phyloP scores from a whole-genome alignment of 805 yeast species.

The Saccharomyces mikatae region DNA sequence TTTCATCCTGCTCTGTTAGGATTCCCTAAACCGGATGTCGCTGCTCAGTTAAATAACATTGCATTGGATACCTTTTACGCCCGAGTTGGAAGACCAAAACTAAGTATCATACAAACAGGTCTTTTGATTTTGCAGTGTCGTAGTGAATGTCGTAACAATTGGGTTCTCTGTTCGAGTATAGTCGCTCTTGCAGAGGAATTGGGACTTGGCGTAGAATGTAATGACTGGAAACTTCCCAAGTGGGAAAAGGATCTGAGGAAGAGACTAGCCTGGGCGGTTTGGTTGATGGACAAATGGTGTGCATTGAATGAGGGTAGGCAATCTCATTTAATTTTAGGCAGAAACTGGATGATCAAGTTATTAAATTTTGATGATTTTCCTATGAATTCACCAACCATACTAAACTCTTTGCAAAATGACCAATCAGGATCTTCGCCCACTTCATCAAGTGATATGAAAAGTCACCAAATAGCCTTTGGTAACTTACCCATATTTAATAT shows the following conservation, averaged over 20 bases:
- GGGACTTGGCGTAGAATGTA: slow-evolving; percentile 86
- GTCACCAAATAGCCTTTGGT: slow-evolving; percentile 6
- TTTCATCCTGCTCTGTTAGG: slow-evolving; percentile 58
- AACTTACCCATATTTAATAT: slow-evolving; percentile 22
- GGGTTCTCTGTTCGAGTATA: slow-evolving; percentile 81
- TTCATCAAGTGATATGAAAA: not conserved
- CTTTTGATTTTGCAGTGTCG: slow-evolving; percentile 58
- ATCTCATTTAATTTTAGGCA: slow-evolving; percentile 62
- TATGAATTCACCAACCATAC: slow-evolving; percentile 41
- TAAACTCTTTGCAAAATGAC: not conserved
- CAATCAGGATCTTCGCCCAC: not conserved
- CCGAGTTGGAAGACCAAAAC: slow-evolving; percentile 75
- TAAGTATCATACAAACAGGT: slow-evolving; percentile 90
- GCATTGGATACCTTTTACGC: slow-evolving; percentile 61
- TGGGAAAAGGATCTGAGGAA: slow-evolving; percentile 91
- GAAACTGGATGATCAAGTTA: slow-evolving; percentile 72
- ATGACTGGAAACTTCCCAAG: slow-evolving; percentile 82
- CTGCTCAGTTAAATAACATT: slow-evolving; percentile 56
- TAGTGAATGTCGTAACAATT: slow-evolving; percentile 56
- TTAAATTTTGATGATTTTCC: slow-evolving; percentile 71
- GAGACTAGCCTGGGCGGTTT: slow-evolving; percentile 93
- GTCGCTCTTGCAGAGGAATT: slow-evolving; percentile 84
- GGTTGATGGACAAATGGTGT: slow-evolving; percentile 86
- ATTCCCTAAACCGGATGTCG: slow-evolving; percentile 67
- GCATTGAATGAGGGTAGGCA: slow-evolving; percentile 76